Evolutionary conservation across 2,329 filamentous ascomycete genomes (phyloP), one percentile per base, ranked within the genome.

Genomic region (Helotiales sp.): DNA sequence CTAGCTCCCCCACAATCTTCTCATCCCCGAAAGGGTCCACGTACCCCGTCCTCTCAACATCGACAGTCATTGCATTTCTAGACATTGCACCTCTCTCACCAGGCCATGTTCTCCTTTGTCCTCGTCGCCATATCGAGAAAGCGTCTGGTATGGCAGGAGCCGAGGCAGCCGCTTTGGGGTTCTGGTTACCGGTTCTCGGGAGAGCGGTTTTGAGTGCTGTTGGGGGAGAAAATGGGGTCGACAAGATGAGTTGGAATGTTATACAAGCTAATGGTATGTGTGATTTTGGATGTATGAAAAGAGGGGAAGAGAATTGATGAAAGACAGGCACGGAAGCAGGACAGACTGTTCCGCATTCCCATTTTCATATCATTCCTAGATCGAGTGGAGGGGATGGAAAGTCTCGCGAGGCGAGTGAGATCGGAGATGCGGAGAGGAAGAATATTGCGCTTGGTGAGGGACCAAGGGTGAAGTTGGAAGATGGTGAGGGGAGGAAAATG

Each of bases 331-430:
- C 86, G 5, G 83, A 90, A 47, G 93, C 93, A 2, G 91, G 91
- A 1, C 93, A 97, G 75, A 91, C 96, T n/a, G 91, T 97, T 1
- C 88, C 89, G 30, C 93, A 97, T 72, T 87, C 93, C 49, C 93
- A 97, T 73, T 97, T 93, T 72, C 93, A 97, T 69, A 81, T 96
- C 55, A 95, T 97, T 36, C 93, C 93, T 0, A 77, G 93, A 4
- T 40, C 40, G 19, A 57, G 55, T 12, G 22, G 15, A 31, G 25
- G 31, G 7, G 17, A 49, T 46, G 40, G 22, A 15, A 44, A 44
- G 22, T 19, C 40, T 25, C 57, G 57, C 57, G 53, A 50, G 30
- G 44, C 50, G 42, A 59, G 47, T 34, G 52, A 62, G 31, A 60
- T 62, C 13, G 42, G 40, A 3, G 62, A 64, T 57, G 52, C 52